phyloP scores from a whole-genome alignment of 2,329 filamentous ascomycete genomes.

The Cordyceps fumosorosea region DNA sequence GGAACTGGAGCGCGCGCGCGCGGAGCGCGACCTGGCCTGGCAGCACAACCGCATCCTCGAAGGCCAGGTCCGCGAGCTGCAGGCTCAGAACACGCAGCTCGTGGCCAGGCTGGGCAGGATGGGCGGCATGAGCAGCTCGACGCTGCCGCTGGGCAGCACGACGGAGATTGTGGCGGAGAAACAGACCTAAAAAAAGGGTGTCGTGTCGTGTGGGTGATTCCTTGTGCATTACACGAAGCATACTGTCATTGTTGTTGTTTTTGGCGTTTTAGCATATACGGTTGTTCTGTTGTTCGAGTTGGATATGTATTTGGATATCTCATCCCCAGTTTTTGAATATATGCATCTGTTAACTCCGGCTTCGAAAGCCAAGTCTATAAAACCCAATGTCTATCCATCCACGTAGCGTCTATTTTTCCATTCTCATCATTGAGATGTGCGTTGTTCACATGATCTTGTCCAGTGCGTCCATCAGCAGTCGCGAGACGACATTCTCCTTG shows the following conservation, averaged over 20 bases:
- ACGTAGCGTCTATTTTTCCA: neutral
- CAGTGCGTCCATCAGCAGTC: conserved; percentile 21
- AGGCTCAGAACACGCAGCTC: conserved; percentile 53
- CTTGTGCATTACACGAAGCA: neutral
- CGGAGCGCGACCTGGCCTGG: conserved; percentile 46
- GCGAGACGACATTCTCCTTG: conserved; percentile 21
- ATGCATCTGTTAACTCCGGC: neutral
- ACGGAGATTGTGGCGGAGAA: neutral
- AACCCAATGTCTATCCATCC: neutral
- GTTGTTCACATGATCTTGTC: neutral
- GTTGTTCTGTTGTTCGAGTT: neutral
- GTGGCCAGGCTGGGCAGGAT: conserved; percentile 46
- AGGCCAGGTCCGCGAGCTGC: conserved; percentile 49
- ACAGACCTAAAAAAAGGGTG: neutral
- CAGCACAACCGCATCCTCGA: conserved; percentile 50
- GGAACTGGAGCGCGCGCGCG: conserved; percentile 45
- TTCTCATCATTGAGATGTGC: neutral
- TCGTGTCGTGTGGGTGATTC: neutral
- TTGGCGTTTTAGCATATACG: neutral
- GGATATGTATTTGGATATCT: neutral
- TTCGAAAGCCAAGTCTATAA: neutral
- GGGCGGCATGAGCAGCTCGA: conserved; percentile 17
- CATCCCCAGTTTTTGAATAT: neutral
- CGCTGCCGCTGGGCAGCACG: neutral
- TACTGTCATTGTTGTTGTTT: neutral